Conservation (phyloP, 1,284 basidiomycete species). For the Leccinum laetum region DNA sequence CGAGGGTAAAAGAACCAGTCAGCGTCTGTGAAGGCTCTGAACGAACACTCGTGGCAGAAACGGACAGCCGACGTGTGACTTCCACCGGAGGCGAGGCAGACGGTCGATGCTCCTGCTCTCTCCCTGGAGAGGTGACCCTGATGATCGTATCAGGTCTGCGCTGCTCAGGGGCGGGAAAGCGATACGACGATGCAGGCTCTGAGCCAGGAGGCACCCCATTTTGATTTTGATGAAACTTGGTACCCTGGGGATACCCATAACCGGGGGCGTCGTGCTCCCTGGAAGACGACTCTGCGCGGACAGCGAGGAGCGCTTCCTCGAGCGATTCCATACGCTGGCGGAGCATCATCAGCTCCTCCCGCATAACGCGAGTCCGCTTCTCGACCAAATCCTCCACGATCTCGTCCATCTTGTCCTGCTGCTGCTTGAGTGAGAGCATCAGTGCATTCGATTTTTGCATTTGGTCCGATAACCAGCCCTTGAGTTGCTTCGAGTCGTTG, state of each 20-base stretch:
- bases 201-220: conserved; percentile 24
- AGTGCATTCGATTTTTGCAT: conserved; percentile 59
- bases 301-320: conserved; percentile 50
- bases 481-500: conserved; percentile 71
- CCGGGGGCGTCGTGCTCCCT: conserved; percentile 29
- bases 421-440: conserved; percentile 49
- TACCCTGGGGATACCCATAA: conserved; percentile 19
- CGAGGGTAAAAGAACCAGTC: conserved; percentile 22
- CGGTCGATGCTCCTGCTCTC: conserved; percentile 27
- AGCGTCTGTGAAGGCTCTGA: conserved; percentile 40
- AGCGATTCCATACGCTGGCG: conserved; percentile 57
- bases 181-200: conserved; percentile 27
- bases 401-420: conserved; percentile 58
- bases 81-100: conserved; percentile 46
- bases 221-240: conserved; percentile 24
- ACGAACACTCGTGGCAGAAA: conserved; percentile 42
- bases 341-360: conserved; percentile 55
- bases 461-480: conserved; percentile 71
- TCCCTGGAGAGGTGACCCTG: conserved; percentile 22
- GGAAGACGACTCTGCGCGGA: conserved; percentile 32
- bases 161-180: conserved; percentile 25
- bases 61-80: conserved; percentile 43
- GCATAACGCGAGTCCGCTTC: conserved; percentile 51
- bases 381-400: conserved; percentile 59
- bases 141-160: conserved; percentile 24